phyloP scores from a whole-genome alignment of 352 stramenopile genomes.

The Globisporangium cederbergense region DNA sequence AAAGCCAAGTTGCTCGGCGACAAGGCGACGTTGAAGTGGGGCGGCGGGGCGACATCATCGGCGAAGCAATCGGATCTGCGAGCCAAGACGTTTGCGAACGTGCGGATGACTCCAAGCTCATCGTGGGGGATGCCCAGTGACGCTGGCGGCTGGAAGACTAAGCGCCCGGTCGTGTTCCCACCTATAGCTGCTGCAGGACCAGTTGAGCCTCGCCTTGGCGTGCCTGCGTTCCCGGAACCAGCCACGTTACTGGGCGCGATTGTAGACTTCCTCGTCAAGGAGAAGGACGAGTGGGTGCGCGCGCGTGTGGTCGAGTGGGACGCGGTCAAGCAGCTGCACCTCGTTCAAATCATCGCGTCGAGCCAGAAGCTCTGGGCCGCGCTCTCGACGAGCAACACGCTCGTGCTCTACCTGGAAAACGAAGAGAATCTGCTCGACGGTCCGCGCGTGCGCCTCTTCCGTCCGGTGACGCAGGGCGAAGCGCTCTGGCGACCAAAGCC shows the following conservation, averaged over 20 bases:
- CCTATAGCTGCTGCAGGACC: constrained; percentile 19
- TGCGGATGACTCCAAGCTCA: constrained; percentile 36
- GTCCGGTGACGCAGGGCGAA: constrained; percentile 47
- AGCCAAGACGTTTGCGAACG: constrained; percentile 21
- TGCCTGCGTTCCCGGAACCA: constrained; percentile 53
- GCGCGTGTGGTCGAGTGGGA: constrained; percentile 73
- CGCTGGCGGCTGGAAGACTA: constrained; percentile 39
- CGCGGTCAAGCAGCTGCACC: constrained; percentile 54
- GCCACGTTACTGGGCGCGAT: constrained; percentile 55
- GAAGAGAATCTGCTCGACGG: constrained; percentile 59
- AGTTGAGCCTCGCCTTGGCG: constrained; percentile 23
- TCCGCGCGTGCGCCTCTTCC: constrained; percentile 57
- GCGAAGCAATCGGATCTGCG: constrained; percentile 26
- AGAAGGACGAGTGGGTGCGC: constrained; percentile 66
- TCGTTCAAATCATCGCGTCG: constrained; percentile 58
- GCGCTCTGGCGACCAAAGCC: constrained; percentile 73
- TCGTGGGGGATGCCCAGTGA: constrained; percentile 34
- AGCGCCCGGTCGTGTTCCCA: constrained; percentile 46
- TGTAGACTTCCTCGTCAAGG: constrained; percentile 70
- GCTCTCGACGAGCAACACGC: constrained; percentile 52
- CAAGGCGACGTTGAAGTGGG: constrained; percentile 36
- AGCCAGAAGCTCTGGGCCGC: constrained; percentile 58
- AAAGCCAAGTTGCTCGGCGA: constrained; percentile 43
- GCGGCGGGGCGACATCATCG: constrained; percentile 2
- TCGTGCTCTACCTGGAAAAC: constrained; percentile 60